Evolutionary conservation across 2,329 filamentous ascomycete genomes (phyloP), one percentile per base, ranked within the genome.

Genomic region (Cladosporium velox): DNA sequence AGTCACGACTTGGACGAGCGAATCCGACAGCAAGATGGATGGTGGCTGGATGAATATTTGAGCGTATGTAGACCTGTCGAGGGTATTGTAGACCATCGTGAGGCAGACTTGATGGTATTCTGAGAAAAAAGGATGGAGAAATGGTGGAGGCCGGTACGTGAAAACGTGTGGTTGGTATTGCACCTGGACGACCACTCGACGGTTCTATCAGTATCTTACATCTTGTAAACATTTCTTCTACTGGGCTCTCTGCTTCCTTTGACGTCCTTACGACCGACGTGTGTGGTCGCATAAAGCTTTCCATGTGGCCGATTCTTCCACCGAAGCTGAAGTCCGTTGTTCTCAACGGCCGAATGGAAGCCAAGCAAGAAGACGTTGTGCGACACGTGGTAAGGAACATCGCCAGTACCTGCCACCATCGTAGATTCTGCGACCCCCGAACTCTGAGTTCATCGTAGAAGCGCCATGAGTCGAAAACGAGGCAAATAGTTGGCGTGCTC

Each of bases 401-500:
- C 55, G 34, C 34, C 34, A 41, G 34, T 41, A 55, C 52, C 28
- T 55, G 4, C 52, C 14, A 34, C 32, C 2, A 2, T 38, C 34
- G 30, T 28, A 18, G 10, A 18, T 18, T 8, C 14, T 18, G n/a
- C n/a, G 12, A 26, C 54, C 14, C 2, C 15, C 34, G 18, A 58
- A 58, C 21, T 58, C 55, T 34, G 28, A 28, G 5, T 18, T 55
- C 52, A 55, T 32, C 52, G 52, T 55, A 47, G 28, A 30, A n/a
- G 47, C 26, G 24, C 59, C 59, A 62, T 62, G 59, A 62, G 30
- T 52, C 58, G 58, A 47, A 24, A 34, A 35, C 15, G 30, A 57
- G 6, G 32, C 21, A 7, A 26, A 21, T 7, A 8, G 41, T 47
- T 30, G 28, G 12, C 26, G 55, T 58, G 55, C 55, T 58, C 32